A percentile compares a stretch with the other conserved stretches of the same genome.
Evolutionary conservation across 1,139 yeast genomes (phyloP).

Genomic region (Geotrichum fermentans): DNA sequence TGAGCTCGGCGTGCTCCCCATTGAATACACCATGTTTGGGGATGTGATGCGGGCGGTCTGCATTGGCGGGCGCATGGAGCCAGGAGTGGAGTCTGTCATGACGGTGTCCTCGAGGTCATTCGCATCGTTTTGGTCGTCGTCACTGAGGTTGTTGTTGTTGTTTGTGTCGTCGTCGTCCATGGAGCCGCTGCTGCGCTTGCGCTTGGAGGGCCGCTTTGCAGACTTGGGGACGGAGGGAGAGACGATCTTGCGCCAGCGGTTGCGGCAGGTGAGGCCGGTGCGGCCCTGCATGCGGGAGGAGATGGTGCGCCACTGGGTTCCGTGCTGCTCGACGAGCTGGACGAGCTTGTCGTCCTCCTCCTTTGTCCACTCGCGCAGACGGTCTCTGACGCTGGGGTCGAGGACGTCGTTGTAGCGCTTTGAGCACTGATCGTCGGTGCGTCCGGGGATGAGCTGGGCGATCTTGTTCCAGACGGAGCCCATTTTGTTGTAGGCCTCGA

Average conservation of each 20-base stretch:
- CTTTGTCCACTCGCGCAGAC: constrained; percentile 73
- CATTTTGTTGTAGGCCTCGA: constrained; percentile 57
- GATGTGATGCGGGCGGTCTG: too few species aligned
- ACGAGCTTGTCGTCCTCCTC: constrained; percentile 72
- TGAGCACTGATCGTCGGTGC: constrained; percentile 95
- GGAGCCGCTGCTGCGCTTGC: constrained; percentile 23
- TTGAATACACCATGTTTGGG: too few species aligned
- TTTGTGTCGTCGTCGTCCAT: not conserved
- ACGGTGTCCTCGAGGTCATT: constrained; percentile 9
- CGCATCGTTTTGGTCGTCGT: not conserved
- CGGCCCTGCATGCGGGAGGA: constrained; percentile 68
- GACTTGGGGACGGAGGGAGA: constrained; percentile 55
- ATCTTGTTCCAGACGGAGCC: constrained; percentile 90
- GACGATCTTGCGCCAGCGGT: constrained; percentile 84
- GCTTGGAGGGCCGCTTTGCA: constrained; percentile 22
- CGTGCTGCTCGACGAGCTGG: constrained; percentile 60
- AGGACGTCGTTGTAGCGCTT: constrained; percentile 85
- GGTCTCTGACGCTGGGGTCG: constrained; percentile 73
- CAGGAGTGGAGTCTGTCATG: constrained; percentile 10
- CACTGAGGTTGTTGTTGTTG: too few species aligned
- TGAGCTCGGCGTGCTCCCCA: too few species aligned
- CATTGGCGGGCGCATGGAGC: too few species aligned
- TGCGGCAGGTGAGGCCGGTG: constrained; percentile 85
- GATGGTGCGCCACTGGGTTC: constrained; percentile 90
- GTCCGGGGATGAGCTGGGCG: constrained; percentile 65